Base-by-base conservation (phyloP, 164 flowering plant genomes). In the Kingdonia uniflora region DNA sequence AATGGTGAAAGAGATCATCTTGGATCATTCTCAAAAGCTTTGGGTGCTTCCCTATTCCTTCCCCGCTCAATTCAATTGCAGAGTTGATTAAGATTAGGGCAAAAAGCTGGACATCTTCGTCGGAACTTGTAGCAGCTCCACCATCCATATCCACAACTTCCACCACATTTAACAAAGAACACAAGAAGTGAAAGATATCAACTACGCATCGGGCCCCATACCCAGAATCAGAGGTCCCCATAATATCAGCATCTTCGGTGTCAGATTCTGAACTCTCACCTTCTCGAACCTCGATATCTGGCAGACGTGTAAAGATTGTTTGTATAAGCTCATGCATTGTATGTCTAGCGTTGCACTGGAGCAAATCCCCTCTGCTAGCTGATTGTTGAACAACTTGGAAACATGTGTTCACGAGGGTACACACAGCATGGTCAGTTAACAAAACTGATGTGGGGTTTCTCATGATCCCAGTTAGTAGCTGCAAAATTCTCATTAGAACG, bases 321-420 rank as follows among this genome's bases (percentile, higher is more conserved):
- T 80, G 91, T 7, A 82, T 71, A 25, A 88, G 55, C 52, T 92
- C 99, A 25, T 78, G 88, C 99, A 88, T 86, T 6, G 84, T 66
- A 63, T 71, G 66, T 59, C 81, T 67, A 0, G 88, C 98, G 44
- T 51, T 74, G 2, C 89, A 71, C 51, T 80, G 90, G n/a, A 88
- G 82, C 67, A 82, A 64, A 65, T 86, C 85, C 2, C 89, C 84
- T 52, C 78, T 64, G 65, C 57, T 60, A 0, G 75, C 71, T 0
- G 94, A 73, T 57, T 81, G 85, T 29, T 83, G 87, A 11, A 86
- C 84, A 0, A 86, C 78, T 11, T 87, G 85, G 46, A 84, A 88
- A 54, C 91, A 80, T 1, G 91, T 75, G 51, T 79, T 88, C 13
- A 88, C 82, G 19, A 82, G 54, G 8, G 84, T 78, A 64, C 90